Conservation (phyloP, 2,329 filamentous ascomycete species). For the Penicillium fuscoglaucum region DNA sequence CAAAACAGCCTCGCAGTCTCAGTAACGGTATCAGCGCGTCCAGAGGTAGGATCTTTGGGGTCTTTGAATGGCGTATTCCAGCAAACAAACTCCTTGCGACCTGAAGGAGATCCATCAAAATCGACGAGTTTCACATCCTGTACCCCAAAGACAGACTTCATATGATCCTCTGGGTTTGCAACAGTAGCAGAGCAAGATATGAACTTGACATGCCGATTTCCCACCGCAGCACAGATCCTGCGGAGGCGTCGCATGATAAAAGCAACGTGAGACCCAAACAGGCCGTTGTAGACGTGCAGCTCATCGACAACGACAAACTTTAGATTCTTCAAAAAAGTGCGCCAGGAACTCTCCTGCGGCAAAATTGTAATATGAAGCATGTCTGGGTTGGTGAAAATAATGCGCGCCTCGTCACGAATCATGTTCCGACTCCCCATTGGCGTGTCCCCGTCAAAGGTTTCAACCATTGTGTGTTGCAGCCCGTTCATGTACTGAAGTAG, state of each 20-base stretch:
- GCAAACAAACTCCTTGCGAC: constrained; percentile 90
- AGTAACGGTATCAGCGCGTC: constrained; percentile 75
- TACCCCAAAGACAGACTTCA: constrained; percentile 90
- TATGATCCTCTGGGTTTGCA: constrained; percentile 86
- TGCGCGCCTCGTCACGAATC: constrained; percentile 83
- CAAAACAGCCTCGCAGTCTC: constrained; percentile 92
- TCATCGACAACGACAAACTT: constrained; percentile 90
- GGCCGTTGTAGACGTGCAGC: constrained; percentile 91
- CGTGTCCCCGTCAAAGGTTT: constrained; percentile 96
- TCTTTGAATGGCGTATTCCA: constrained; percentile 98
- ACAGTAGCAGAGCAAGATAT: constrained; percentile 97
- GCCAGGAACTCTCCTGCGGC: constrained; percentile 87
- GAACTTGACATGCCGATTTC: constrained; percentile 82
- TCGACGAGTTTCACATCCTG: constrained; percentile 78
- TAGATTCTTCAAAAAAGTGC: constrained; percentile 81
- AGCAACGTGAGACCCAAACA: constrained; percentile 90
- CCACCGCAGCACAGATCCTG: constrained; percentile 84
- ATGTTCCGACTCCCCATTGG: constrained; percentile 73
- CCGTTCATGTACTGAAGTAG: constrained; percentile 78
- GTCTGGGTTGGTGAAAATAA: constrained; percentile 97
- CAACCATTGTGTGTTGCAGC: constrained; percentile 73
- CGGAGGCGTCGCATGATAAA: constrained; percentile 90
- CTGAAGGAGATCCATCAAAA: constrained; percentile 88
- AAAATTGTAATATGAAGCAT: constrained; percentile 96
- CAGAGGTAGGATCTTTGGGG: constrained; percentile 79